phyloP scores from a whole-genome alignment of 2,329 filamentous ascomycete genomes.

The Apiospora rasikravindrae region DNA sequence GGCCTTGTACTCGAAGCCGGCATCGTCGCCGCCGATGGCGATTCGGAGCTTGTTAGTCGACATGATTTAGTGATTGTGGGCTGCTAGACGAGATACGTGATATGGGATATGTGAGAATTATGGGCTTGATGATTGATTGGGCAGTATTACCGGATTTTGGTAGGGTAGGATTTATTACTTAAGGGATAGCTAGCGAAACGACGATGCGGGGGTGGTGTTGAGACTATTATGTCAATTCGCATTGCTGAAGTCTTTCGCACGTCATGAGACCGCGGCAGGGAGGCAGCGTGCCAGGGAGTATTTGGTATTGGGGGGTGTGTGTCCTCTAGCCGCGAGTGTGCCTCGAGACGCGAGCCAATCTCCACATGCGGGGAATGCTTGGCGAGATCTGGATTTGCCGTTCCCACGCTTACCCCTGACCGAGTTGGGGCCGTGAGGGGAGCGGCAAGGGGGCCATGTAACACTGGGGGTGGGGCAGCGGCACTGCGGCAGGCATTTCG shows the following conservation, averaged over 20 bases:
- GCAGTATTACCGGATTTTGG: background rate
- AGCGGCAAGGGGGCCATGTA: background rate
- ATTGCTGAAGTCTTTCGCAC: conserved; percentile 1
- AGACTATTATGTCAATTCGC: background rate
- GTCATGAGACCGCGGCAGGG: background rate
- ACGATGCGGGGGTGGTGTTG: conserved; percentile 10
- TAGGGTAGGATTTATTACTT: conserved; percentile 1
- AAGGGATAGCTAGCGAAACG: background rate
- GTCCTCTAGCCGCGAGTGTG: background rate
- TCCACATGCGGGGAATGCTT: background rate
- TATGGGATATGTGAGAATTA: background rate
- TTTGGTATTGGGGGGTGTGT: background rate
- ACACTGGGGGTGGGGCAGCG: background rate
- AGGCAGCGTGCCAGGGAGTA: too few species aligned
- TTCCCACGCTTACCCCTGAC: background rate
- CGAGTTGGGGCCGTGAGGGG: background rate
- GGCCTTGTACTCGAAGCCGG: conserved; percentile 77
- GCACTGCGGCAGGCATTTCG: background rate
- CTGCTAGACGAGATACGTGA: background rate
- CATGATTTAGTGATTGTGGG: background rate
- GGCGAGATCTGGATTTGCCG: background rate
- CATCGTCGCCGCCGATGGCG: conserved; percentile 52
- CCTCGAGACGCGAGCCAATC: background rate
- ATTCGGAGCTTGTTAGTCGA: conserved; percentile 12
- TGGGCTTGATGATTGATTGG: background rate